Evolutionary conservation across 371 early-diverging fungal species (phyloP).

Genomic region (Mortierella sp.): DNA sequence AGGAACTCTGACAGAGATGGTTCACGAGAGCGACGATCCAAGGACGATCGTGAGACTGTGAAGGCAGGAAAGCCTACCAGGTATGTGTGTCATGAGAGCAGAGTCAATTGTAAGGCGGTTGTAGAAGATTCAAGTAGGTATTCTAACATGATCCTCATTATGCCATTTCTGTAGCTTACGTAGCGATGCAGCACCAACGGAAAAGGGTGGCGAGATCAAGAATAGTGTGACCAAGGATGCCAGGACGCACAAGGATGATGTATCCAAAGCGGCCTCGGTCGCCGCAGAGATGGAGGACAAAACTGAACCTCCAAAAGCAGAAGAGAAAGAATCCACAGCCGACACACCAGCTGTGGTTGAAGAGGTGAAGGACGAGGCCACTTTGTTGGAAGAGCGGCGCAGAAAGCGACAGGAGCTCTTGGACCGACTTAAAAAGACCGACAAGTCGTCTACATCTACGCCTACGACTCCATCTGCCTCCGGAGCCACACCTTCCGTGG

Average conservation of each 20-base stretch:
- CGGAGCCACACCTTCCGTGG: constrained; percentile 15
- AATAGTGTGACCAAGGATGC: background rate
- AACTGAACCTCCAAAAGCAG: constrained; percentile 12
- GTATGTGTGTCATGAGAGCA: constrained; percentile 1
- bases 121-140: background rate
- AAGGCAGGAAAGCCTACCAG: constrained; percentile 18
- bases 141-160: background rate
- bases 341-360: constrained; percentile 43
- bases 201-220: background rate
- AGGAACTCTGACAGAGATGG: constrained; percentile 19
- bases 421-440: constrained; percentile 33
- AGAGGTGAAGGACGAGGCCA: constrained; percentile 48
- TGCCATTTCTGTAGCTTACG: constrained; percentile 9
- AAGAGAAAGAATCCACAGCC: constrained; percentile 21
- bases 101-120: background rate
- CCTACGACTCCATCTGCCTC: constrained; percentile 17
- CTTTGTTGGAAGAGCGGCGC: constrained; percentile 42
- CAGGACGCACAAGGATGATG: background rate
- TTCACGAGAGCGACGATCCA: constrained; percentile 21
- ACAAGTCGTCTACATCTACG: constrained; percentile 24
- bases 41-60: constrained; percentile 14
- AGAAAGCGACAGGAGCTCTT: constrained; percentile 46
- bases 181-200: background rate
- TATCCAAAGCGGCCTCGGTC: background rate
- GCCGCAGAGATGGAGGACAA: constrained; percentile 2